Base-by-base conservation (phyloP, 2,329 filamentous ascomycete genomes). In the Didymella exigua region DNA sequence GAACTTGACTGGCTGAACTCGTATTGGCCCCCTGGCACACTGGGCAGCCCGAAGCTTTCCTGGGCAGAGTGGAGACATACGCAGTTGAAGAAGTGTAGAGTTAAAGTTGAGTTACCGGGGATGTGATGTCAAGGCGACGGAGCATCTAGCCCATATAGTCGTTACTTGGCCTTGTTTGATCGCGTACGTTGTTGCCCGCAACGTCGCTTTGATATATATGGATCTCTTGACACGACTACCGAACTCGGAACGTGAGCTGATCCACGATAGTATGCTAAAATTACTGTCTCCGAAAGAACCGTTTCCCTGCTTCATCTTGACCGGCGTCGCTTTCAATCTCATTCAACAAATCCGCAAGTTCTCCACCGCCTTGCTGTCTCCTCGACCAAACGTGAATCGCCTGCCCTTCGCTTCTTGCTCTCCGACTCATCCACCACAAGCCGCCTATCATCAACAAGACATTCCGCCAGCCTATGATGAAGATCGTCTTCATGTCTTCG, bases 401-500 rank as follows among this genome's bases (percentile, higher is more conserved):
- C 36, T 49, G 51, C 1, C 66, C 66, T 36, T 71, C 68, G 3
- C 71, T 43, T 27, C 43, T 62, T 5, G 69, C 68, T 9, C 70
- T 59, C 10, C 61, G 33, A 16, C 47, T 57, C 51, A 73, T 52
- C 70, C 70, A 71, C 70, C 69, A 73, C 21, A 69, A 16, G 9
- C 62, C 58, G 1, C 60, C 63, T 18, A 57, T 37, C 3, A 55
- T 51, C 30, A 70, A 33, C 43, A 80, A 79, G 9, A 79, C 79
- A 66, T 81, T 84, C 83, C 83, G 87, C 69, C 81, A 83, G 0
- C 79, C 76, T n/a, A 86, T 67, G 30, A 87, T 61, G 10, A 86
- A 65, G 56, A 87, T 63, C 0, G 84, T 84, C 24, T 78, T 73
- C 0, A 79, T 70, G 38, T 87, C 84, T 56, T 83, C 86, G 0